Base-by-base conservation (phyloP, 2,329 filamentous ascomycete genomes). In the Hymenoscyphus repandus region DNA sequence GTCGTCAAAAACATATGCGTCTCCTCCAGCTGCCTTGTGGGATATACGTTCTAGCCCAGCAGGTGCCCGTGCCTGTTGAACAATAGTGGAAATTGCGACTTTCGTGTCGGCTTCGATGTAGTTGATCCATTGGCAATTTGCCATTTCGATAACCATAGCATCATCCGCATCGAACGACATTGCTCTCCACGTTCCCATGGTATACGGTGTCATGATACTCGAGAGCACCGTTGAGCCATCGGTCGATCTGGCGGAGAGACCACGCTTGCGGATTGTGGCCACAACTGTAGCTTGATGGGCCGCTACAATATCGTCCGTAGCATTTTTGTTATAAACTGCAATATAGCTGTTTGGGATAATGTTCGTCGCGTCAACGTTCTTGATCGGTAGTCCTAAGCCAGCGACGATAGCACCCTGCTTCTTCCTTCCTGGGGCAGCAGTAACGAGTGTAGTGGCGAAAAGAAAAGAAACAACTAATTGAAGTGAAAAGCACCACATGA, bases 291-390 rank as follows among this genome's bases (percentile, higher is more conserved):
- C 65, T 63, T 79, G 71, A 64, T 79, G 76, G 32, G 71, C 66
- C 30, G 69, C 64, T 57, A 85, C 74, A 33, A 69, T 68, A 17
- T 72, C 72, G 27, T 75, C 70, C 54, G 69, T 70, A 53, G 72
- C 75, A 47, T 72, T 75, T 59, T 70, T 72, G 68, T 82, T 78
- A 70, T 82, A 84, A 45, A 85, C 79, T 44, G 84, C 79, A 54
- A 85, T 83, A 66, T 81, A 85, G 32, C 72, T 71, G 68, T 79
- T 75, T 33, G 76, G 68, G 43, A 84, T 74, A 53, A 75, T 66
- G 58, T 79, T 68, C 13, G 58, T 56, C 47, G 73, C 74, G 31
- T 72, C 64, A 3, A 71, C 63, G 64, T 83, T 83, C 57, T 67
- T 66, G 60, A 83, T 66, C 57, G 75, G 72, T 12, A 77, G 62